A percentile compares a stretch with the other conserved stretches of the same genome.
Evolutionary conservation across 2,329 filamentous ascomycete genomes (phyloP).

Genomic region (Emmonsiellopsis sp.): DNA sequence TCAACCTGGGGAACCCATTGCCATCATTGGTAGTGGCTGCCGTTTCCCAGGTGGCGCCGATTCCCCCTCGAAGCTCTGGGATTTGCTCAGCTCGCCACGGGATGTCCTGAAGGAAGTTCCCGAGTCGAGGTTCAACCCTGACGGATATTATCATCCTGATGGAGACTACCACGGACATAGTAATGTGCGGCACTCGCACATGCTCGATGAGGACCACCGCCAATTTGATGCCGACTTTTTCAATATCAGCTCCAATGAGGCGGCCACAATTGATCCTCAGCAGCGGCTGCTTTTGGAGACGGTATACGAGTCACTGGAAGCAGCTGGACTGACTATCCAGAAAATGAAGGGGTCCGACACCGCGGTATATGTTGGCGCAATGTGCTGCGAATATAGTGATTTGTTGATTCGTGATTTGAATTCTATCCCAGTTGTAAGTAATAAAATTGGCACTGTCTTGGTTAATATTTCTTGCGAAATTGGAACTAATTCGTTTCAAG

Average conservation of each 20-base stretch:
- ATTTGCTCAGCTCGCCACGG: constrained; percentile 19
- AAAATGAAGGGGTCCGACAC: constrained; percentile 18
- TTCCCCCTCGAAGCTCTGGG: constrained; percentile 33
- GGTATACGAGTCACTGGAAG: constrained; percentile 32
- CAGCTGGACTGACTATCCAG: constrained; percentile 14
- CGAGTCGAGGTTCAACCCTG: constrained; percentile 12
- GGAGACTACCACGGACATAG: constrained; percentile 15
- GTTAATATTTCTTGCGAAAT: background rate
- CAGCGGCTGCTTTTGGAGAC: constrained; percentile 23
- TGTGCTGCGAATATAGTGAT: constrained; percentile 18
- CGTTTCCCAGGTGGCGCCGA: constrained; percentile 34
- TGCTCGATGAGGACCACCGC: constrained; percentile 14
- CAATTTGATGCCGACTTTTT: constrained; percentile 20
- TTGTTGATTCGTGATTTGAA: constrained; percentile 13
- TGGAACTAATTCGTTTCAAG: background rate
- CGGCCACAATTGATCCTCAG: constrained; percentile 26
- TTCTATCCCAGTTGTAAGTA: background rate
- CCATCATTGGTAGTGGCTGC: constrained; percentile 37
- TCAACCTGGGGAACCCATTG: constrained; percentile 29
- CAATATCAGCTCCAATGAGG: constrained; percentile 14
- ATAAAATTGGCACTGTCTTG: background rate
- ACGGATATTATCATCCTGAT: constrained; percentile 15
- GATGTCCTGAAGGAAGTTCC: constrained; percentile 12
- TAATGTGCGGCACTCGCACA: constrained; percentile 3
- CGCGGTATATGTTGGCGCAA: constrained; percentile 20